Conservation (phyloP, 1,139 yeast species). For the Sugiyamaella pinicola region DNA sequence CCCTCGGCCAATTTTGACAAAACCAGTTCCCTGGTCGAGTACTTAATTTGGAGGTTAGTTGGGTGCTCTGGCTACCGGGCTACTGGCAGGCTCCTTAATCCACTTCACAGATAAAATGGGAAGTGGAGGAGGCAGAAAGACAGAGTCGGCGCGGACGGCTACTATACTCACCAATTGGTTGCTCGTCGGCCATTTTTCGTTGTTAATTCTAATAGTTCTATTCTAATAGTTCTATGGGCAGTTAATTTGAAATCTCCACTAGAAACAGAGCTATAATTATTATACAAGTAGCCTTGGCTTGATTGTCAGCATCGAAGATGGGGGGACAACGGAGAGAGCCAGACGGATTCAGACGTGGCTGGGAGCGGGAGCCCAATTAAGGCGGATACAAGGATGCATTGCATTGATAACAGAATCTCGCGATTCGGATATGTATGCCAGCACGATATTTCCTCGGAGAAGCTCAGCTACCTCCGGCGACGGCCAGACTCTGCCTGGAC, state of each 20-base stretch:
- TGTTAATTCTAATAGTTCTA: not conserved
- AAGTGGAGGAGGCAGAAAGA: not conserved
- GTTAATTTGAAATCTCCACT: not conserved
- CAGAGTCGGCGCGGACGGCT: not conserved
- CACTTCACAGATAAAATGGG: no score
- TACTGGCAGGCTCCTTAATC: no score
- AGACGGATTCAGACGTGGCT: conserved; percentile 1
- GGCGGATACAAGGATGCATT: not conserved
- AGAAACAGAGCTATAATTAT: no score
- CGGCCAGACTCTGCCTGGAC: no score
- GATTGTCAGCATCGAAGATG: not conserved
- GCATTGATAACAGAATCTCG: not conserved
- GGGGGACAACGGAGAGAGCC: not conserved
- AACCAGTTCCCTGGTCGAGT: conserved; percentile 99
- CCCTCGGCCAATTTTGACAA: conserved; percentile 83
- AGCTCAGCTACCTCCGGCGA: no score
- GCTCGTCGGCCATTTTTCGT: conserved; percentile 15
- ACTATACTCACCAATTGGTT: conserved; percentile 17
- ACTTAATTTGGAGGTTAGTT: conserved; percentile 45
- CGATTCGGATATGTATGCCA: no score
- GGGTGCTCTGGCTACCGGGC: not conserved
- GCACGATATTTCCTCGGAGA: no score
- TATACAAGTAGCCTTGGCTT: not conserved
- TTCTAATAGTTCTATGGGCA: not conserved
- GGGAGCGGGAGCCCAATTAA: not conserved